These are phyloP conservation scores for Eucalyptus microcorys DNA, from an alignment of 345 rosid genomes.

Conservation along the genomic window DNA sequence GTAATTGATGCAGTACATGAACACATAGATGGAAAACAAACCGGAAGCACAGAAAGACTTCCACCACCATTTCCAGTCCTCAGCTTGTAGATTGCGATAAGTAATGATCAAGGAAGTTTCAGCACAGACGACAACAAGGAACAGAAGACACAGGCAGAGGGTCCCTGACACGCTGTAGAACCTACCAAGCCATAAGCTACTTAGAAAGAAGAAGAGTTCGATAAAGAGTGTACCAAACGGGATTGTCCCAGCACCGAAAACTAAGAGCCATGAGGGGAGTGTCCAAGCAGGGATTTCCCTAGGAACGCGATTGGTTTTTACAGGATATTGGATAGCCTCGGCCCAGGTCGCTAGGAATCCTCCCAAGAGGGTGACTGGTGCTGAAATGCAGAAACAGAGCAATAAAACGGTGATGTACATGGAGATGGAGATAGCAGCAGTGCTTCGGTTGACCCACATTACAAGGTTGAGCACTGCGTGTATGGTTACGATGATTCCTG, in stretches of 20 bases:
- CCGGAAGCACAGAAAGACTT: constrained; percentile 5
- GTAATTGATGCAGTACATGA: not conserved
- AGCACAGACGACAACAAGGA: not conserved
- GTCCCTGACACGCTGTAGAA: not conserved
- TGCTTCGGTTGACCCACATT: not conserved
- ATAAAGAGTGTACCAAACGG: not conserved
- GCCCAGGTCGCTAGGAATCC: not conserved
- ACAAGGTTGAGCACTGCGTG: not conserved
- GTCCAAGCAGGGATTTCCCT: not conserved
- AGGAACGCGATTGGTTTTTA: not conserved
- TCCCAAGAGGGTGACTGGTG: not conserved
- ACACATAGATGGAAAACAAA: not conserved
- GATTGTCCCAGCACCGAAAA: not conserved
- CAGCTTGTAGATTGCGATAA: not conserved
- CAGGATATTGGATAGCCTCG: not conserved
- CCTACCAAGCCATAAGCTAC: not conserved
- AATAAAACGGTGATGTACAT: not conserved
- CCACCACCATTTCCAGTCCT: constrained; percentile 10
- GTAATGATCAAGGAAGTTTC: not conserved
- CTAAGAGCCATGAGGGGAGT: not conserved
- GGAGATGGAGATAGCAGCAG: not conserved
- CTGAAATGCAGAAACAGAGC: not conserved
- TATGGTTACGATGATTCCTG: not conserved
- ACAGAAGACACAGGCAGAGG: not conserved
- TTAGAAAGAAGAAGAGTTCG: not conserved